Conservation (phyloP, 495 filamentous ascomycete genomes). For the Tuber brumale region DNA sequence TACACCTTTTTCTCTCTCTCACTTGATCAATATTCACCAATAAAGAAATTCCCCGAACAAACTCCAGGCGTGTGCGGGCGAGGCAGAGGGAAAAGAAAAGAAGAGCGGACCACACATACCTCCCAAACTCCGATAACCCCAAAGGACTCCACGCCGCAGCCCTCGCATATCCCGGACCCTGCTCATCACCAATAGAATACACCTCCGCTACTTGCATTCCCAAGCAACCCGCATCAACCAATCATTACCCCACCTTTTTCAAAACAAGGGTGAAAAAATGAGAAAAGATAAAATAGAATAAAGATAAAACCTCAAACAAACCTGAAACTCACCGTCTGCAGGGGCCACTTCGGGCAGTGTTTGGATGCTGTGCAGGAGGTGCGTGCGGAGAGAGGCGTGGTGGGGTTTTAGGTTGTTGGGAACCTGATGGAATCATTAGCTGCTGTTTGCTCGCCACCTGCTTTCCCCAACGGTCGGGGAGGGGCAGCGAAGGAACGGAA, state of each 20-base stretch:
- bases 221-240: background rate
- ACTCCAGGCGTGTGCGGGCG: background rate
- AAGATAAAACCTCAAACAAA: constrained; percentile 3
- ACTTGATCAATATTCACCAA: constrained; percentile 22
- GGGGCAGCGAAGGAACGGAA: background rate
- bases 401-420: constrained; percentile 4
- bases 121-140: constrained; percentile 54
- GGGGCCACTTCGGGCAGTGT: background rate
- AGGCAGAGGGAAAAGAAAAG: background rate
- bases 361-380: constrained; percentile 1
- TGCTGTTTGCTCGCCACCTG: background rate
- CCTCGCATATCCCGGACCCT: constrained; percentile 51
- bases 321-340: constrained; percentile 5
- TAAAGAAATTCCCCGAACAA: constrained; percentile 15
- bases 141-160: constrained; percentile 57
- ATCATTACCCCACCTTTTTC: background rate
- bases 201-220: constrained; percentile 22
- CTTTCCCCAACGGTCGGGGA: constrained; percentile 8
- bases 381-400: background rate
- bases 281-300: background rate
- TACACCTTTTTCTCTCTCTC: constrained; percentile 30
- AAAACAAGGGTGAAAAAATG: constrained; percentile 1
- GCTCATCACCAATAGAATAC: constrained; percentile 58
- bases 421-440: constrained; percentile 10
- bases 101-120: constrained; percentile 45